Evolutionary conservation across 1,139 yeast genomes (phyloP).

Genomic region (Arxiozyma heterogenica): DNA sequence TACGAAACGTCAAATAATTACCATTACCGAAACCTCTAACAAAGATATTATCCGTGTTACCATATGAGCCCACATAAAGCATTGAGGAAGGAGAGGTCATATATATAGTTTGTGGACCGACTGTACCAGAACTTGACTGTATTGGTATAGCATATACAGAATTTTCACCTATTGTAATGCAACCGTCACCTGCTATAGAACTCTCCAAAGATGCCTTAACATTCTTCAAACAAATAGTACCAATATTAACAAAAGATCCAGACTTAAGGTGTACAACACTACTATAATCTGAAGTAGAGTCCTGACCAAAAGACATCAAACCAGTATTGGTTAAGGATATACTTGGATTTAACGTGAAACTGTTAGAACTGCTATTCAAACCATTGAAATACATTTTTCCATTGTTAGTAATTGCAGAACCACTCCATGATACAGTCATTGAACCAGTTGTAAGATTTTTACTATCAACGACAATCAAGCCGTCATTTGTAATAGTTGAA

Average conservation of each 20-base stretch:
- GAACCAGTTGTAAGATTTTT: slow-evolving; percentile 9
- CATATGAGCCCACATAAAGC: slow-evolving; percentile 9
- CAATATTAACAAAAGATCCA: no score
- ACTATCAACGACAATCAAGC: slow-evolving; percentile 11
- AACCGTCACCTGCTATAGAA: no score
- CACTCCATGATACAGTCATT: slow-evolving; percentile 8
- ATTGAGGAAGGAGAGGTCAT: no score
- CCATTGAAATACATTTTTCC: no score
- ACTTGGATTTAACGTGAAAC: slow-evolving; percentile 7
- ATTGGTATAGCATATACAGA: no score
- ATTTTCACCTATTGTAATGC: no score
- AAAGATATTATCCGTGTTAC: slow-evolving; percentile 9
- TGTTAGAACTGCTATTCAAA: slow-evolving; percentile 5
- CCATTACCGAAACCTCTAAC: slow-evolving; percentile 13
- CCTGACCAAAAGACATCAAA: slow-evolving; percentile 10
- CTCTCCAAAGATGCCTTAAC: no score
- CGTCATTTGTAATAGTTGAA: slow-evolving; percentile 7
- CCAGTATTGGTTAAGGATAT: slow-evolving; percentile 10
- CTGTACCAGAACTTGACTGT: no score
- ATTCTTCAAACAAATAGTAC: no score
- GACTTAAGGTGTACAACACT: no score
- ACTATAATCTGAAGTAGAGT: no score
- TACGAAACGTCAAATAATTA: slow-evolving; percentile 8
- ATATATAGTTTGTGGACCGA: no score
- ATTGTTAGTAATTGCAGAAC: slow-evolving; percentile 8